Base-by-base conservation (phyloP, 208 protist species). In the Herpetomonas tarakana region DNA sequence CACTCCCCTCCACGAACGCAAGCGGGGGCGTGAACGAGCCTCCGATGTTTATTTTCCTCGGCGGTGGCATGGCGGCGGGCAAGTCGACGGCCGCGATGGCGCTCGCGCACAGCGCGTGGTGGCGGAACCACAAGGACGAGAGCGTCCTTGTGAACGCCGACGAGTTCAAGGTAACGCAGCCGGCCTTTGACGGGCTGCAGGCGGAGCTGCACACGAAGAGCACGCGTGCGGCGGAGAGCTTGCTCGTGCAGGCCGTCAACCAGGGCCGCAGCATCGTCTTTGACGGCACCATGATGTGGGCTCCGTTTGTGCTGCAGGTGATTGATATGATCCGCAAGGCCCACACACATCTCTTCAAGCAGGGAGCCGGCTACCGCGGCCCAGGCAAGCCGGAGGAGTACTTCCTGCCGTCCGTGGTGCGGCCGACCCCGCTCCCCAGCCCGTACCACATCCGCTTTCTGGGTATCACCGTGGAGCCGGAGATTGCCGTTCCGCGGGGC, bases 281-380 rank as follows among this genome's bases (percentile, higher is more conserved):
- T 52, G 89, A 95, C 58, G 82, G 86, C 39, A 95, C 89, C 0
- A 95, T 95, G 89, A 92, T 92, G 89, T 95, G 89, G 86, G 71
- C 67, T 28, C 89, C 89, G 21, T 95, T 92, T 71, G 71, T 95
- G 31, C 58, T 78, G 58, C 85, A 95, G 50, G 76, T 88, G 2
- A 73, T 92, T 31, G 53, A 55, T 58, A 92, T 95, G 89, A 70
- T 92, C 26, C 89, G 89, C n/a, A 66, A 71, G 55, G 85, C 86
- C 0, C 89, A 95, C 58, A 68, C 44, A 0, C 78, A 68, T 4
- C 55, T 90, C 31, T 92, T 82, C 58, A 70, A 76, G 28, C 81
- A 86, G 46, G 89, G 89, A 1, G 62, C 66, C 0, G 89, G 89
- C n/a, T 95, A 90, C 59, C 41, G 68, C 18, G 44, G 59, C 1